phyloP scores from a whole-genome alignment of 306 rosid species.

The Ceratonia siliqua region DNA sequence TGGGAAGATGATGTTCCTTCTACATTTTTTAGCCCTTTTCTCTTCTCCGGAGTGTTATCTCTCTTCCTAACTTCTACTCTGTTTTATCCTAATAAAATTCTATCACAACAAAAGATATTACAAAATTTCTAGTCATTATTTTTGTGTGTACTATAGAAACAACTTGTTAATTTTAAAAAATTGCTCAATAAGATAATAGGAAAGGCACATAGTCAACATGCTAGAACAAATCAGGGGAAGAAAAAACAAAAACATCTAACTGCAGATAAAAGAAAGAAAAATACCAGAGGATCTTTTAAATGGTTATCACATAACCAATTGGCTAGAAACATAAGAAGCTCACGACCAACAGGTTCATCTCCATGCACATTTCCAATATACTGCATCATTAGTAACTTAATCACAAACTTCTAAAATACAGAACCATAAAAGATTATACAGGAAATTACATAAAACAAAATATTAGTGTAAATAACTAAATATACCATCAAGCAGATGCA shows the following conservation, averaged over 20 bases:
- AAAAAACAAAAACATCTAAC: constrained; percentile 2
- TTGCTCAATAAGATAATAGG: not conserved
- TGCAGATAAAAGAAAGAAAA: constrained; percentile 27
- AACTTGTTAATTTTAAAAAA: not conserved
- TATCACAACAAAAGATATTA: not conserved
- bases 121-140: not conserved
- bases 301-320: constrained; percentile 95
- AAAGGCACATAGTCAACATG: constrained; percentile 5
- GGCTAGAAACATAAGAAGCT: constrained; percentile 76
- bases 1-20: constrained; percentile 12
- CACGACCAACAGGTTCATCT: constrained; percentile 96
- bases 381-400: constrained; percentile 57
- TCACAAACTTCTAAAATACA: constrained; percentile 31
- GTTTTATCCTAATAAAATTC: not conserved
- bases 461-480: constrained; percentile 5
- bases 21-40: too few species aligned
- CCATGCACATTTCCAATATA: constrained; percentile 97
- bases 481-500: constrained; percentile 7
- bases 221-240: not conserved
- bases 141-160: not conserved
- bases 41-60: not conserved
- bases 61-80: not conserved
- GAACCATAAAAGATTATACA: not conserved
- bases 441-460: constrained; percentile 15
- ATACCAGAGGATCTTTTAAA: constrained; percentile 81